Evolutionary conservation across 495 filamentous ascomycete genomes (phyloP).

Genomic region (Xylaria curta): DNA sequence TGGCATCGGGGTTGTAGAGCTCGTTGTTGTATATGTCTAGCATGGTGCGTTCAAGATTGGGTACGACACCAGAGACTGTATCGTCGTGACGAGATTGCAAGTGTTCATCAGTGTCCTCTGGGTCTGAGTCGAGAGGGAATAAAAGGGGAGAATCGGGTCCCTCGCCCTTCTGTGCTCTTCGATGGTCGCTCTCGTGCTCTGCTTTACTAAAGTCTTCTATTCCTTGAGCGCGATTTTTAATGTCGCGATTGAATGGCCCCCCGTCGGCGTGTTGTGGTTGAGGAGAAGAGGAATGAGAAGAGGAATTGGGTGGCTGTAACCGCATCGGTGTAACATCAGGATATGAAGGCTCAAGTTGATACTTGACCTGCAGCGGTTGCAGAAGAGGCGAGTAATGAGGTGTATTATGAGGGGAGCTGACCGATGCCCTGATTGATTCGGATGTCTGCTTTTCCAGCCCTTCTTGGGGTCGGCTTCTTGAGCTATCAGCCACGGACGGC

Average conservation of each 20-base stretch:
- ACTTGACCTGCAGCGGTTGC: conserved; percentile 39
- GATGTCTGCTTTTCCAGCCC: neutral
- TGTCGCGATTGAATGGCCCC: too few species aligned
- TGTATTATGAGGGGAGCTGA: conserved; percentile 46
- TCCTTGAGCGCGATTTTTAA: too few species aligned
- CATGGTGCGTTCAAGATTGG: conserved; percentile 84
- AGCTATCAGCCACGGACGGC: conserved; percentile 36
- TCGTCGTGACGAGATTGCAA: conserved; percentile 48
- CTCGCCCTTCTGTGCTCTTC: conserved; percentile 56
- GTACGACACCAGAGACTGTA: conserved; percentile 59
- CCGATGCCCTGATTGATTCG: neutral
- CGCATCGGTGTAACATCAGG: conserved; percentile 39
- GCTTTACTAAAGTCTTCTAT: too few species aligned
- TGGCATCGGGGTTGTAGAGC: conserved; percentile 73
- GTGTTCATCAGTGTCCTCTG: conserved; percentile 55
- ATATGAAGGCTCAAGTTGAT: conserved; percentile 41
- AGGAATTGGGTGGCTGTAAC: conserved; percentile 38
- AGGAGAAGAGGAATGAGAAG: conserved; percentile 37
- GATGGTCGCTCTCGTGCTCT: conserved; percentile 51
- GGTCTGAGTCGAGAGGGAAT: conserved; percentile 50
- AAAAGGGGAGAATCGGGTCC: conserved; percentile 39
- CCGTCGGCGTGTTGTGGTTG: conserved; percentile 38
- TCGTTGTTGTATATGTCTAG: conserved; percentile 87
- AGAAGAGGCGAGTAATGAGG: conserved; percentile 48
- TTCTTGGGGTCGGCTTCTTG: neutral